These are phyloP conservation scores for Rhizopus microsporus DNA, from an alignment of 371 early-diverging fungal genomes.

Conservation along the genomic window DNA sequence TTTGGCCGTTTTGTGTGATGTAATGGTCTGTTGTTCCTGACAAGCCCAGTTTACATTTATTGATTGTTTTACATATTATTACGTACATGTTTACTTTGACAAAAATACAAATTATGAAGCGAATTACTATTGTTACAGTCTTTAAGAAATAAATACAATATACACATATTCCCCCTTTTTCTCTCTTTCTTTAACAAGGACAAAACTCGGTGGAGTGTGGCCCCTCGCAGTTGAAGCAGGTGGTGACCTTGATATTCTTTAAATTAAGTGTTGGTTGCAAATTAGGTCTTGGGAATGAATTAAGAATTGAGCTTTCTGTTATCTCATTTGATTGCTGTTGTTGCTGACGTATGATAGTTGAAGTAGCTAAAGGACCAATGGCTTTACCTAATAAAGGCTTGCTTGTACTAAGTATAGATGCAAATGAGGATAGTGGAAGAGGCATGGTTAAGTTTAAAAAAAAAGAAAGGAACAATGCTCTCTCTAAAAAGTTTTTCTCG, in stretches of 20 bases:
- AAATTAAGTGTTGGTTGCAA: constrained; percentile 23
- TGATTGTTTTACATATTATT: too few species aligned
- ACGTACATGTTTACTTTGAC: too few species aligned
- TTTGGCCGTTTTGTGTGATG: too few species aligned
- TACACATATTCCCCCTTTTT: too few species aligned
- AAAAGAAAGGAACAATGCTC: too few species aligned
- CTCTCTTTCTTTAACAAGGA: constrained; percentile 35
- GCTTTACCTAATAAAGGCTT: constrained; percentile 17
- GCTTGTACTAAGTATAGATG: constrained; percentile 9
- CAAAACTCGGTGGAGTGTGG: constrained; percentile 54
- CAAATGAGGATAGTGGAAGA: constrained; percentile 17
- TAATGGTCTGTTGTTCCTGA: too few species aligned
- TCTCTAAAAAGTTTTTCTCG: too few species aligned
- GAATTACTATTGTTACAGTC: too few species aligned
- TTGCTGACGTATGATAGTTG: constrained; percentile 20
- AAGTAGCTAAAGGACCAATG: constrained; percentile 15
- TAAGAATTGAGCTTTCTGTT: constrained; percentile 24
- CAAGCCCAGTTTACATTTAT: too few species aligned
- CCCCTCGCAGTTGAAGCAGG: constrained; percentile 44
- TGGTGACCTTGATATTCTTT: constrained; percentile 15
- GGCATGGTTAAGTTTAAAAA: background rate
- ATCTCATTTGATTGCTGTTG: constrained; percentile 17
- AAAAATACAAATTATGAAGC: too few species aligned
- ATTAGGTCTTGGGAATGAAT: constrained; percentile 32
- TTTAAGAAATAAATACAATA: too few species aligned